phyloP scores from a whole-genome alignment of 1,284 basidiomycete species.

The Leccinum huronense region DNA sequence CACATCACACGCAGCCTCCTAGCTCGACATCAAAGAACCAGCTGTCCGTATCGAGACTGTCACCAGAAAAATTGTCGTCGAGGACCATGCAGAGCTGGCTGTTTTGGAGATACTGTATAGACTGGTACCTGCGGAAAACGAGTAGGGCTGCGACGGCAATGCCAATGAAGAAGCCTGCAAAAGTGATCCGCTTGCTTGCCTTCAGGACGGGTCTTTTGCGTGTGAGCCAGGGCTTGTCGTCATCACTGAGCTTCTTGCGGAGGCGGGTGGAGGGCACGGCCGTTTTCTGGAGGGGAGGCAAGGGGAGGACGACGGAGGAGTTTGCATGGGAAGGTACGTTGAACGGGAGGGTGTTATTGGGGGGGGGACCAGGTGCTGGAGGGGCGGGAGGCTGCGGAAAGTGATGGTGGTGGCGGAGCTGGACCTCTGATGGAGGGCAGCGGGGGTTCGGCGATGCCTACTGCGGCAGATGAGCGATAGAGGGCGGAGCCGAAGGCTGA shows the following conservation, averaged over 20 bases:
- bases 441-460: slow-evolving; percentile 17
- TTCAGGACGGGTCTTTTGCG: slow-evolving; percentile 35
- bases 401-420: slow-evolving; percentile 48
- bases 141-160: slow-evolving; percentile 40
- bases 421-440: slow-evolving; percentile 30
- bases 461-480: slow-evolving; percentile 32
- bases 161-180: slow-evolving; percentile 43
- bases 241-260: slow-evolving; percentile 43
- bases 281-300: slow-evolving; percentile 42
- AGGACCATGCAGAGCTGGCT: slow-evolving; percentile 63
- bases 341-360: slow-evolving; percentile 28
- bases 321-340: slow-evolving; percentile 35
- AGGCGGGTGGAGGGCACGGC: slow-evolving; percentile 50
- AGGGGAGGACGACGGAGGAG: slow-evolving; percentile 35
- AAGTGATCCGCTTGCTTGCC: slow-evolving; percentile 46
- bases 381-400: slow-evolving; percentile 66
- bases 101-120: slow-evolving; percentile 39
- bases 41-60: slow-evolving; percentile 46
- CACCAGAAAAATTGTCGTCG: slow-evolving; percentile 62
- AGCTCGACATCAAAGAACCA: slow-evolving; percentile 72
- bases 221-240: slow-evolving; percentile 55
- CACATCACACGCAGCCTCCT: slow-evolving; percentile 64
- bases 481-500: slow-evolving; percentile 28
- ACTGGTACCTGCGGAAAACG: slow-evolving; percentile 34
- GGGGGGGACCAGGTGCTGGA: slow-evolving; percentile 63